Base-by-base conservation (phyloP, 768 basidiomycete genomes). In the Termitomyces sp. region DNA sequence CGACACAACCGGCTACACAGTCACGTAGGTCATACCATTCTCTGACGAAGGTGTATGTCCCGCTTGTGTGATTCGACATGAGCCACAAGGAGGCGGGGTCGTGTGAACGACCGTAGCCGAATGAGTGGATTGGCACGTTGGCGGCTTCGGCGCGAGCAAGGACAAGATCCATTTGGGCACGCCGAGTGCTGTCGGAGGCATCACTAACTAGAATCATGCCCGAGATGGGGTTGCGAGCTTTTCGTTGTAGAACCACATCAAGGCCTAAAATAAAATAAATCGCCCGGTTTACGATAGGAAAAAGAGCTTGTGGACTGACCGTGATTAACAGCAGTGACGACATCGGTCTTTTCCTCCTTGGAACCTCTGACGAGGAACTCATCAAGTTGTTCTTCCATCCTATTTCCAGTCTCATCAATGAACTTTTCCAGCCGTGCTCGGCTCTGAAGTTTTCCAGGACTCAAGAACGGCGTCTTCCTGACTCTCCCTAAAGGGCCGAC, bases 41-140 rank as follows among this genome's bases (percentile, higher is more conserved):
- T 72, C 91, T 91, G 59, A 98, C 94, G 64, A 97, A 99, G 4
- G 95, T 98, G 74, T 98, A 98, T 28, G 94, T 97, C 25, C 97
- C 97, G 61, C 85, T 85, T 3, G 97, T 98, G 70, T 98, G 94
- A 70, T 98, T 98, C 10, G 95, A 98, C 81, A 99, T 95, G 45
- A 98, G 85, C 97, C 97, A 98, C 34, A 99, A 82, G 7, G 94
- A 96, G 14, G 93, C 93, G 17, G 97, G 97, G 70, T 98, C 97
- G 67, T 98, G 97, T 16, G 93, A 91, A 57, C 92, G 90, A 27
- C 95, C 96, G 66, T 96, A 99, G 51, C 97, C 97, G 62, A 99
- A 89, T 3, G 95, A 90, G 70, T 99, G 96, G 54, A 99, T 97
- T 4, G 97, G 95, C 25, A 97, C 85, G 68, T 94, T 94, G 30